Base-by-base conservation (phyloP, 139 green algal species). In the Chlorella sp. region DNA sequence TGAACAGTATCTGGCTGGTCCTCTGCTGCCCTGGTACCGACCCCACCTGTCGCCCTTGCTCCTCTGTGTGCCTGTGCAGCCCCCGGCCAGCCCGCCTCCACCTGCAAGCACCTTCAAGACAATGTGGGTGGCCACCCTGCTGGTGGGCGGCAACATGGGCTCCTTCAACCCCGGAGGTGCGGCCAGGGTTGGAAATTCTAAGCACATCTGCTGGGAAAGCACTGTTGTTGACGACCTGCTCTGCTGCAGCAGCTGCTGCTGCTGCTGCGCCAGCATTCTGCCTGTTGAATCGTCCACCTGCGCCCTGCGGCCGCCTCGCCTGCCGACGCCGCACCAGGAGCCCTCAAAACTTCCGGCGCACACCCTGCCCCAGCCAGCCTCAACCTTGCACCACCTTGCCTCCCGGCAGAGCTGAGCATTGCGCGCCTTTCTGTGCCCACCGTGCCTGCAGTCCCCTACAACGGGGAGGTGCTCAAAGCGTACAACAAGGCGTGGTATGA, bases 141-240 rank as follows among this genome's bases (percentile, higher is more conserved):
- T 87, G 36, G 32, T 87, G 14, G 83, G 83, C 39, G 83, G 83
- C 61, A 87, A 77, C 83, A 60, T 79, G 0, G 83, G 36, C 36
- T 21, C 2, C 34, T 87, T 76, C 61, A 1, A 57, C 48, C 1
- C 14, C 12, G 4, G 28, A 73, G 48, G 80, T 85, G 75, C 14
- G 73, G 73, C 11, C 64, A 26, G 64, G 64, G 64, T 26, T 18
- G 60, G 60, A 18, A 48, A 11, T 48, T 21, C 32, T 28, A 12
- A 28, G 34, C n/a, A n/a, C 32, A n/a, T n/a, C 34, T 12, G 11
- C 75, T 28, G 75, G 12, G 9, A 32, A 7, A 11, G 75, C 34
- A 11, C 32, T 81, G 11, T 15, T 5, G 48, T 15, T 18, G 9
- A 26, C 12, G 7, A 32, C 68, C 18, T 34, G 18, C 22, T 12